Evolutionary conservation across 305 asterid species (phyloP).

Genomic region (Salvia sclarea): DNA sequence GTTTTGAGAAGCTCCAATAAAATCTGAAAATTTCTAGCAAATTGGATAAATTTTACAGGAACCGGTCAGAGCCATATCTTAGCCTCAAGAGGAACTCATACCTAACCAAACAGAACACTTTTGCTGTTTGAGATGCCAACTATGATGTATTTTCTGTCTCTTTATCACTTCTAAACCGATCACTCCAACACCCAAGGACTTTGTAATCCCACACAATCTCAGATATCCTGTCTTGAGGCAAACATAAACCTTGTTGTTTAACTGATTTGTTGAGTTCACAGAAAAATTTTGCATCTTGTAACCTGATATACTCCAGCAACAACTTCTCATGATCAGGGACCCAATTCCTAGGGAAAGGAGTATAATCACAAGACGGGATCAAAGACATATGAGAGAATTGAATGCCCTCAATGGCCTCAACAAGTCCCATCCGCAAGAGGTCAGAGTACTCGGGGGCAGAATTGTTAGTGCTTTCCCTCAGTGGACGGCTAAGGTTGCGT

Average conservation of each 20-base stretch:
- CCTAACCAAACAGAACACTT: neutral
- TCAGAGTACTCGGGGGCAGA: slow-evolving; percentile 94
- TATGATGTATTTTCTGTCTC: slow-evolving; percentile 27
- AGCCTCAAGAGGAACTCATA: too few species aligned
- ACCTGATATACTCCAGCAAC: slow-evolving; percentile 62
- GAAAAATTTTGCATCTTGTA: slow-evolving; percentile 79
- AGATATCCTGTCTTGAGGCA: slow-evolving; percentile 79
- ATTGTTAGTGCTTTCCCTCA: slow-evolving; percentile 73
- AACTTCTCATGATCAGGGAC: slow-evolving; percentile 79
- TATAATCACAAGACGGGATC: slow-evolving; percentile 84
- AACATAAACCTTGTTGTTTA: slow-evolving; percentile 51
- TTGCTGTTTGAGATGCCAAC: neutral
- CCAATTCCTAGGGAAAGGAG: slow-evolving; percentile 92
- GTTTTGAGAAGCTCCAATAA: too few species aligned
- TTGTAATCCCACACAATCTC: slow-evolving; percentile 83
- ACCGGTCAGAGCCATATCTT: too few species aligned
- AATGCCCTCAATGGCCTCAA: slow-evolving; percentile 86
- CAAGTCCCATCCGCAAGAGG: slow-evolving; percentile 90
- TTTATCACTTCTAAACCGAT: slow-evolving; percentile 38
- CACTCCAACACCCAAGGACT: slow-evolving; percentile 59
- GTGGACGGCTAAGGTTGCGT: slow-evolving; percentile 75
- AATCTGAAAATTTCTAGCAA: too few species aligned
- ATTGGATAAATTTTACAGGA: too few species aligned
- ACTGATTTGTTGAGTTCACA: slow-evolving; percentile 67
- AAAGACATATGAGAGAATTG: slow-evolving; percentile 76